A percentile compares a stretch with the other conserved stretches of the same genome.
phyloP scores from a whole-genome alignment of 306 rosid genomes.

The Senna siamea region DNA sequence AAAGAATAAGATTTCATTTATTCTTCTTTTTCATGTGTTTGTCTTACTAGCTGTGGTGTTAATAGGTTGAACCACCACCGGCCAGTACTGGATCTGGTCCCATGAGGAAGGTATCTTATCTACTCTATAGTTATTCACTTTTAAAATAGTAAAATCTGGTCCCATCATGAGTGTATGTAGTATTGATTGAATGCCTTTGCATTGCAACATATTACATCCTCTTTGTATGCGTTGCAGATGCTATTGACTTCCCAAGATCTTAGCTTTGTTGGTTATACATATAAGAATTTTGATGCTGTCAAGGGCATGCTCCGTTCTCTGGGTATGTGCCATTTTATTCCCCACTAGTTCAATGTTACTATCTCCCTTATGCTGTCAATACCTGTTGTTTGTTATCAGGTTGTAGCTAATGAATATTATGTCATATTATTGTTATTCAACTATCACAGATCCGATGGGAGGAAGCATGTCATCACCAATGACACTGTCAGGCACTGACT shows the following conservation, averaged over 20 bases:
- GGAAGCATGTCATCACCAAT: constrained; percentile 43
- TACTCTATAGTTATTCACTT: constrained; percentile 18
- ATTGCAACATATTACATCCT: constrained; percentile 19
- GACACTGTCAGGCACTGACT: constrained; percentile 49
- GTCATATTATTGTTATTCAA: constrained; percentile 6
- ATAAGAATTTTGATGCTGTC: constrained; percentile 90
- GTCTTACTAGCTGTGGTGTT: constrained; percentile 2
- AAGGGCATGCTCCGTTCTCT: constrained; percentile 62
- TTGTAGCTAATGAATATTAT: constrained; percentile 27
- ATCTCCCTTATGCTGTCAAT: constrained; percentile 11
- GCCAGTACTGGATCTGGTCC: constrained; percentile 75
- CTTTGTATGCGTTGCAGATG: constrained; percentile 49
- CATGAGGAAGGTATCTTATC: constrained; percentile 79
- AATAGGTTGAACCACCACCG: constrained; percentile 74
- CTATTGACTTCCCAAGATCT: constrained; percentile 85
- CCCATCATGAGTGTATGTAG: background rate
- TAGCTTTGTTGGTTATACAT: constrained; percentile 95
- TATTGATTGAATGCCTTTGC: constrained; percentile 11
- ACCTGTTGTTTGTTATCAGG: constrained; percentile 4
- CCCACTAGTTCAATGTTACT: constrained; percentile 17
- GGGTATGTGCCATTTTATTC: constrained; percentile 52
- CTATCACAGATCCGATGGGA: constrained; percentile 48
- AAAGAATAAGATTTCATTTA: constrained; percentile 7
- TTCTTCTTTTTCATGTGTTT: constrained; percentile 11
- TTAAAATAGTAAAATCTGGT: constrained; percentile 7